These are phyloP conservation scores for Pleomassaria siparia DNA, from an alignment of 2,329 filamentous ascomycete genomes.

Conservation along the genomic window DNA sequence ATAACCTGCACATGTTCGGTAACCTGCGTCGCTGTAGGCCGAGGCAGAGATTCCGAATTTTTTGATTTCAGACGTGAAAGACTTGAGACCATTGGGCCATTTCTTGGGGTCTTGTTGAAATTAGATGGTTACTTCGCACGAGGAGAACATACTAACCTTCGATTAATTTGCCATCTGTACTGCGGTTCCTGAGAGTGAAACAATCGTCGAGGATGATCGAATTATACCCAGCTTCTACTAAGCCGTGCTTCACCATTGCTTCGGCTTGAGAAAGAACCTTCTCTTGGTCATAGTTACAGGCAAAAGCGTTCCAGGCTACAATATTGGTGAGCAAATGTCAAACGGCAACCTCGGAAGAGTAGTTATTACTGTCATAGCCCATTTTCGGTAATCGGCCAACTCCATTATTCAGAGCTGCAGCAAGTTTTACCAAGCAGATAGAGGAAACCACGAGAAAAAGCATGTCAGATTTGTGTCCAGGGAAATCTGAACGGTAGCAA, in stretches of 20 bases:
- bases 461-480: neutral
- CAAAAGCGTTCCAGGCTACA: conserved; percentile 1
- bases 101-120: neutral
- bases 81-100: conserved; percentile 12
- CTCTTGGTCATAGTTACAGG: conserved; percentile 2
- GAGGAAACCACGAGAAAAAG: neutral
- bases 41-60: conserved; percentile 8
- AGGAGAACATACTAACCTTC: conserved; percentile 5
- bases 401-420: conserved; percentile 1
- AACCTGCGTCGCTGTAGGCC: conserved; percentile 56
- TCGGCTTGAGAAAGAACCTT: neutral
- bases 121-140: neutral
- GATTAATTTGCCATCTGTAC: conserved; percentile 3
- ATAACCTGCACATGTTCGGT: conserved; percentile 56
- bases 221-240: conserved; percentile 12
- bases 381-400: neutral
- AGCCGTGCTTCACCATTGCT: conserved; percentile 4
- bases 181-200: conserved; percentile 10
- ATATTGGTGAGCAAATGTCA: neutral
- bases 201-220: conserved; percentile 15
- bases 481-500: neutral
- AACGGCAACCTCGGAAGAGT: neutral
- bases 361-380: neutral
- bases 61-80: conserved; percentile 9
- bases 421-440: neutral